Evolutionary conservation across 2,329 filamentous ascomycete genomes (phyloP), one percentile per base, ranked within the genome.

Genomic region (Aspergillus melleus): DNA sequence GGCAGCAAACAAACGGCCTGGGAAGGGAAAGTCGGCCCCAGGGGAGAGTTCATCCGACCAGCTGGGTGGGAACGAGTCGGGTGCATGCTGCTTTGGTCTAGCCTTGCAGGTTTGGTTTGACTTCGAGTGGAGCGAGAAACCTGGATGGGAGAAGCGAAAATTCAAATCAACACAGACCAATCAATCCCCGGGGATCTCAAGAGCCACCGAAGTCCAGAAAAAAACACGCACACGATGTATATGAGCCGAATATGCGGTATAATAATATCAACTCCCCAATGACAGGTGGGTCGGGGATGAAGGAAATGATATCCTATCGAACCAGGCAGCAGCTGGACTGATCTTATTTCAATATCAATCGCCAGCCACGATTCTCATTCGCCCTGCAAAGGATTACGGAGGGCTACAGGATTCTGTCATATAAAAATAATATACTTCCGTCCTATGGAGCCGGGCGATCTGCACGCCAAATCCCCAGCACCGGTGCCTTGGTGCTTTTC

Each of bases 391-490:
- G 20, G 19, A 47, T 22, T 24, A 9, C 26, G 26, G 26, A 29
- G 8, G 26, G 19, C n/a, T 11, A 47, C 22, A n/a, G 20, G 44
- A 47, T 24, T n/a, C 44, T 20, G 44, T 47, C 44, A 47, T 47
- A 47, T 22, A 22, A 47, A 47, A 47, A 22, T 12, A 22, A 47
- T 47, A 47, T 47, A 47, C 44, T 47, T 46, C 16, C 36, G 36
- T n/a, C 14, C 8, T 47, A 47, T 47, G 44, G 44, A 47, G 44
- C 44, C 44, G 32, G 30, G 32, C 50, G 53, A 55, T 55, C 53
- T 55, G 24, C 53, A 55, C n/a, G 53, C 53, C 53, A 46, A 46
- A 52, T 52, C 47, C 20, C 47, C 52, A 47, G 32, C 39, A 47
- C 52, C 57, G 26, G 46, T 39, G 14, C 20, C 29, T 32, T 46